Evolutionary conservation across 768 basidiomycete species (phyloP).

Genomic region (Suillus tomentosus): DNA sequence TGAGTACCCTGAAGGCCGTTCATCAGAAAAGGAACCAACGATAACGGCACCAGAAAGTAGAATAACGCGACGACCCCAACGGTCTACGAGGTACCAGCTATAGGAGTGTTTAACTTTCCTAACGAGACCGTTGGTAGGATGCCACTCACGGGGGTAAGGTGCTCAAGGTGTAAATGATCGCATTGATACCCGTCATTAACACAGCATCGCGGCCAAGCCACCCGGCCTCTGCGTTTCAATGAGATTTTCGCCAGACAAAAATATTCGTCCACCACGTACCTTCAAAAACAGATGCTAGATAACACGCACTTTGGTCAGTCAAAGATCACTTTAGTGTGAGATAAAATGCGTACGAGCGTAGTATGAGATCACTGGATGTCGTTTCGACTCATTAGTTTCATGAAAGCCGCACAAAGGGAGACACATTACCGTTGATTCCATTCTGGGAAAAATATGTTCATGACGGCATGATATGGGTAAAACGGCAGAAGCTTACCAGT

Average conservation of each 20-base stretch:
- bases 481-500: conserved; percentile 53
- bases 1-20: conserved; percentile 13
- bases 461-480: not conserved
- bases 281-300: conserved; percentile 85
- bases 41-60: conserved; percentile 83
- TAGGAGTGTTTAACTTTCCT: conserved; percentile 8
- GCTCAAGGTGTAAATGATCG: conserved; percentile 75
- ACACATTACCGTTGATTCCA: conserved; percentile 81
- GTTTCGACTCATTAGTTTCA: conserved; percentile 2
- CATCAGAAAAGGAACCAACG: conserved; percentile 43
- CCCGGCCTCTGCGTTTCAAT: conserved; percentile 70
- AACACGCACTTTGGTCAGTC: conserved; percentile 15
- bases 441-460: conserved; percentile 52
- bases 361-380: conserved; percentile 78
- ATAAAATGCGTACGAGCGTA: conserved; percentile 73
- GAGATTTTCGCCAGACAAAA: not conserved
- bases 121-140: not conserved
- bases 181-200: conserved; percentile 95
- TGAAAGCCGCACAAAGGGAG: conserved; percentile 15
- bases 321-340: not conserved
- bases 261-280: conserved; percentile 42
- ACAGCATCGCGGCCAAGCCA: conserved; percentile 94
- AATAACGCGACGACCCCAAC: conserved; percentile 86
- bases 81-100: conserved; percentile 94
- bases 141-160: conserved; percentile 79